phyloP scores from a whole-genome alignment of 1,284 basidiomycete genomes.

The Chiua sp. region DNA sequence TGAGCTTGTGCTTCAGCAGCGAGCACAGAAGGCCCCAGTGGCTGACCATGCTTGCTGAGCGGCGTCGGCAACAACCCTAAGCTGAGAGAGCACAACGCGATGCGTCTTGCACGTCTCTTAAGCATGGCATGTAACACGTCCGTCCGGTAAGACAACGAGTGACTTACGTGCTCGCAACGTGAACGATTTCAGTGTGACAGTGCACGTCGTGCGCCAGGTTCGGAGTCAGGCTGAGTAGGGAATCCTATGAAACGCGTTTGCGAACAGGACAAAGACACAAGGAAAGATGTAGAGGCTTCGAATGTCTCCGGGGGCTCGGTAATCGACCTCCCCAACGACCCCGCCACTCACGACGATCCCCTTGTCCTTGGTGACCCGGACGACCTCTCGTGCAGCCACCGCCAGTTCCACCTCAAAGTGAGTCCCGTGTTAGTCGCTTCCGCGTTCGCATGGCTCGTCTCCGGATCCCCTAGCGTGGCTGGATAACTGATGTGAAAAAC shows the following conservation, averaged over 20 bases:
- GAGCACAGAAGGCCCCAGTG: neutral
- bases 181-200: too few species aligned
- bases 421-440: slow-evolving; percentile 58
- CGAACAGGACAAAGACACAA: neutral
- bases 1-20: neutral
- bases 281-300: slow-evolving; percentile 65
- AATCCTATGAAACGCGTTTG: neutral
- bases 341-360: slow-evolving; percentile 69
- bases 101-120: slow-evolving; percentile 65
- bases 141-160: neutral
- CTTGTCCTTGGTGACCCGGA: too few species aligned
- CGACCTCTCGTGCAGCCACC: slow-evolving; percentile 54
- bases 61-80: slow-evolving; percentile 58
- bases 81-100: slow-evolving; percentile 75
- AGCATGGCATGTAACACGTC: neutral
- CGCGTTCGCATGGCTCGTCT: slow-evolving; percentile 47
- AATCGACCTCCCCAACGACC: slow-evolving; percentile 57
- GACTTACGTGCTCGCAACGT: slow-evolving; percentile 73
- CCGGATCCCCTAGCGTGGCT: slow-evolving; percentile 53
- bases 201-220: too few species aligned
- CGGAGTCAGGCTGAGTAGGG: too few species aligned
- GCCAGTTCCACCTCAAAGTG: slow-evolving; percentile 77
- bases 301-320: slow-evolving; percentile 69
- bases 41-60: neutral
- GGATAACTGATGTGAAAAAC: slow-evolving; percentile 81